A percentile compares a stretch with the other conserved stretches of the same genome.
Evolutionary conservation across 1,284 basidiomycete genomes (phyloP).

Genomic region (Trichosporon ovoides): DNA sequence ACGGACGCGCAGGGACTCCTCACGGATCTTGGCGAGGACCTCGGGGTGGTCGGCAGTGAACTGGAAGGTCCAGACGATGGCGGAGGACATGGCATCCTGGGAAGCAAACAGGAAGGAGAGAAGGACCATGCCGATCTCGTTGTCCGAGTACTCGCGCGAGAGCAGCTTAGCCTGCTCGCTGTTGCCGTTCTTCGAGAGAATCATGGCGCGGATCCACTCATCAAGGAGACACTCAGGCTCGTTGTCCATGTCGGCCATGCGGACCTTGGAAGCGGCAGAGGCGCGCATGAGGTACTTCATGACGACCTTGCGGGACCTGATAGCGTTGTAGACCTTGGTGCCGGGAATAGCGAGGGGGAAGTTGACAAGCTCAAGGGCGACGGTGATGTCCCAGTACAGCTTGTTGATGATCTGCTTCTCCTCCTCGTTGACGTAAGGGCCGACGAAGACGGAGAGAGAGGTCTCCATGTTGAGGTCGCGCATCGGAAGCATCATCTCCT

Average conservation of each 20-base stretch:
- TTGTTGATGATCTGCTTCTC: conserved; percentile 77
- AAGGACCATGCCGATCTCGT: conserved; percentile 93
- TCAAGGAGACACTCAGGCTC: conserved; percentile 89
- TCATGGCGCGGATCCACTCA: conserved; percentile 77
- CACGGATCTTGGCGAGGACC: conserved; percentile 78
- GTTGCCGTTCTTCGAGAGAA: conserved; percentile 56
- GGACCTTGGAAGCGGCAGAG: conserved; percentile 71
- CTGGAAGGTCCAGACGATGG: conserved; percentile 84
- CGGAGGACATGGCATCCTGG: conserved; percentile 96
- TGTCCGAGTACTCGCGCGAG: conserved; percentile 76
- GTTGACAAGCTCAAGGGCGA: conserved; percentile 95
- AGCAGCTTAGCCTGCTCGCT: conserved; percentile 53
- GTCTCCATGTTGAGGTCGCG: conserved; percentile 97
- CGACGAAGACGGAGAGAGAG: conserved; percentile 91
- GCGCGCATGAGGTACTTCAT: conserved; percentile 79
- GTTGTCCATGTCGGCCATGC: conserved; percentile 68
- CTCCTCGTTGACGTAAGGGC: conserved; percentile 75
- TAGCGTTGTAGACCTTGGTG: conserved; percentile 92
- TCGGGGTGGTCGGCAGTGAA: conserved; percentile 90
- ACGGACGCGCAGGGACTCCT: conserved; percentile 82
- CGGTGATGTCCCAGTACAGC: conserved; percentile 94
- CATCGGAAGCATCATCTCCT: conserved; percentile 81
- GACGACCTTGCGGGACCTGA: conserved; percentile 84
- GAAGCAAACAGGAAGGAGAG: conserved; percentile 96
- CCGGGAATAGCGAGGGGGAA: conserved; percentile 95